phyloP scores from a whole-genome alignment of 1,139 yeast genomes.

The Kodamaea plutei region DNA sequence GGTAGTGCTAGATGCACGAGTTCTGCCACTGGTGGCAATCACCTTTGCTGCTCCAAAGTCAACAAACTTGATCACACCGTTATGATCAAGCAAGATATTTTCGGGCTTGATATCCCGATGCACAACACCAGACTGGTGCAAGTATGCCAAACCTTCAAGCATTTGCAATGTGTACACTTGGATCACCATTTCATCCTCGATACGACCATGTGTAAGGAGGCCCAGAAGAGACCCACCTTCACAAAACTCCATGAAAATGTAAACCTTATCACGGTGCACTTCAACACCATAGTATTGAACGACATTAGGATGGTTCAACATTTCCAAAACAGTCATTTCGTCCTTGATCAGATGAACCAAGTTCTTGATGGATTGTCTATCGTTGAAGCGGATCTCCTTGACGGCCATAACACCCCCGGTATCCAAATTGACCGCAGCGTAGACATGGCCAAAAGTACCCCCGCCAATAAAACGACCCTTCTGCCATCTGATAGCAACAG shows the following conservation, averaged over 20 bases:
- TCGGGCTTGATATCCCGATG: conserved; percentile 97
- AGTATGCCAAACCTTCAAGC: conserved; percentile 91
- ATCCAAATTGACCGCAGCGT: conserved; percentile 86
- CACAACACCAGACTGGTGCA: conserved; percentile 93
- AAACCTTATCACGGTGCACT: conserved; percentile 92
- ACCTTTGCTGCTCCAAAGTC: conserved; percentile 98
- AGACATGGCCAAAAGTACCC: conserved; percentile 94
- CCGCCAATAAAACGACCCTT: conserved; percentile 93
- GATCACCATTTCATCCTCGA: conserved; percentile 91
- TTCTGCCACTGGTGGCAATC: conserved; percentile 66
- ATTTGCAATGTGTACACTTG: conserved; percentile 89
- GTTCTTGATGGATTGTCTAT: conserved; percentile 78
- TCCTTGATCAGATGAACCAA: conserved; percentile 88
- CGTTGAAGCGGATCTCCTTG: conserved; percentile 89
- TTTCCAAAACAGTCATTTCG: conserved; percentile 94
- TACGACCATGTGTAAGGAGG: conserved; percentile 76
- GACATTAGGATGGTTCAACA: conserved; percentile 91
- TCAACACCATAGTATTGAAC: conserved; percentile 97
- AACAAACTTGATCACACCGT: conserved; percentile 90
- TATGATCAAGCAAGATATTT: conserved; percentile 82
- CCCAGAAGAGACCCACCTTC: conserved; percentile 93
- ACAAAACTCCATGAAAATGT: conserved; percentile 96
- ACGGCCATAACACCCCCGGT: conserved; percentile 98
- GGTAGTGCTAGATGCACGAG: conserved; percentile 22
- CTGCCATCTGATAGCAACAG: conserved; percentile 95